Percentiles rank a stretch among this genome's conserved stretches.
phyloP scores from a whole-genome alignment of 2,329 filamentous ascomycete species.

The Aspergillus aculeatus region DNA sequence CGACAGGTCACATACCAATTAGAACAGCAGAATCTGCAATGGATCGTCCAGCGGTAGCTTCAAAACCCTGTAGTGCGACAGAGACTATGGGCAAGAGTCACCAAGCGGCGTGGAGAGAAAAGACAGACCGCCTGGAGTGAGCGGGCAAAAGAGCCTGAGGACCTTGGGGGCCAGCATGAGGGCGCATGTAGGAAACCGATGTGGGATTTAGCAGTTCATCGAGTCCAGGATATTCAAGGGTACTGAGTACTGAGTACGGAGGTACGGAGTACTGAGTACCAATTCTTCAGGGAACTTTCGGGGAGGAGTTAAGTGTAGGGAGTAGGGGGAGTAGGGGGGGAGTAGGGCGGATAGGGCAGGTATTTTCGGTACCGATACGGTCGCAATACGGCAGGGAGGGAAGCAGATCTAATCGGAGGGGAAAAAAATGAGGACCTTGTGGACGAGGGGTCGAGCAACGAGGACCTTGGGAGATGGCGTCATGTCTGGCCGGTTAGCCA shows the following conservation, averaged over 20 bases:
- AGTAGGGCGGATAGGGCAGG: conserved; percentile 9
- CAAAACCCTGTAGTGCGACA: conserved; percentile 5
- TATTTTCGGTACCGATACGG: conserved; percentile 7
- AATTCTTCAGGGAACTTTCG: neutral
- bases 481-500: neutral
- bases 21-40: conserved; percentile 7
- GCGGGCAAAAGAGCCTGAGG: conserved; percentile 18
- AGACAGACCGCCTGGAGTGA: conserved; percentile 15
- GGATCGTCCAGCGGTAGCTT: conserved; percentile 14
- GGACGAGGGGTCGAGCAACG: conserved; percentile 8
- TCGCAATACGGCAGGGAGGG: neutral
- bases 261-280: neutral
- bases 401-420: conserved; percentile 2
- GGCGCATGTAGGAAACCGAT: neutral
- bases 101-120: conserved; percentile 12
- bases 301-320: neutral
- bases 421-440: conserved; percentile 16
- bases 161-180: conserved; percentile 22
- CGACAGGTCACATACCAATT: conserved; percentile 2
- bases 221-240: neutral
- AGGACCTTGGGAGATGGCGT: conserved; percentile 33
- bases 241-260: neutral
- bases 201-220: neutral
- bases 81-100: conserved; percentile 10
- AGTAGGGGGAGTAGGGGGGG: conserved; percentile 2